These are phyloP conservation scores for Diplocarpon mali DNA, from an alignment of 2,329 filamentous ascomycete genomes.

Conservation along the genomic window DNA sequence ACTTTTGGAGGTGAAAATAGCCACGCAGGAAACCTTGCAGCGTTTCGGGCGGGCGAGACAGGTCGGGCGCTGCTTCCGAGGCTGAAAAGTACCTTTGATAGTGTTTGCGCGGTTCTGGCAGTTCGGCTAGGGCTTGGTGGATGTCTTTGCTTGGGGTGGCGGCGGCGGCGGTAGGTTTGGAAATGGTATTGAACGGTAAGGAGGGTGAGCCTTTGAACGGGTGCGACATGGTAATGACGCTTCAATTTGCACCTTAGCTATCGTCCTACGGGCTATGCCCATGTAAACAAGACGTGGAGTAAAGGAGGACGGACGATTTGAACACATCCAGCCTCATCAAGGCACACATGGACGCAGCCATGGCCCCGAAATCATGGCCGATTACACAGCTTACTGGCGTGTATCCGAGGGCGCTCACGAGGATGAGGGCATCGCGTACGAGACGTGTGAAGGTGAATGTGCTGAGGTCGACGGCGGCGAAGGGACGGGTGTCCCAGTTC, in stretches of 20 bases:
- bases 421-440: conserved; percentile 49
- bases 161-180: conserved; percentile 18
- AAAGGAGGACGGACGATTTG: conserved; percentile 29
- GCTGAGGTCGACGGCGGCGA: conserved; percentile 40
- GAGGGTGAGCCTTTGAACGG: conserved; percentile 44
- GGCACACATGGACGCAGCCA: conserved; percentile 46
- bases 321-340: conserved; percentile 56
- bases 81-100: conserved; percentile 59
- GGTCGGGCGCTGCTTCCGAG: conserved; percentile 34
- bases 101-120: conserved; percentile 50
- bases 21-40: conserved; percentile 51
- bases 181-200: conserved; percentile 37
- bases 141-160: conserved; percentile 32
- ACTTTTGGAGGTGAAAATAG: conserved; percentile 57
- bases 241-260: not conserved
- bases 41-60: conserved; percentile 37
- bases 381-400: conserved; percentile 45
- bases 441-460: conserved; percentile 47
- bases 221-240: conserved; percentile 51
- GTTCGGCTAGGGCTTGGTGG: conserved; percentile 42
- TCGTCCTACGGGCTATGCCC: no score
- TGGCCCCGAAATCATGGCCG: conserved; percentile 57
- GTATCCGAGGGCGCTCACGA: conserved; percentile 52
- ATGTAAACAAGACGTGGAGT: no score
- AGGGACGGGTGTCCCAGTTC: conserved; percentile 43